Conservation (phyloP, 352 stramenopile species). For the Phytophthora tentaculata region DNA sequence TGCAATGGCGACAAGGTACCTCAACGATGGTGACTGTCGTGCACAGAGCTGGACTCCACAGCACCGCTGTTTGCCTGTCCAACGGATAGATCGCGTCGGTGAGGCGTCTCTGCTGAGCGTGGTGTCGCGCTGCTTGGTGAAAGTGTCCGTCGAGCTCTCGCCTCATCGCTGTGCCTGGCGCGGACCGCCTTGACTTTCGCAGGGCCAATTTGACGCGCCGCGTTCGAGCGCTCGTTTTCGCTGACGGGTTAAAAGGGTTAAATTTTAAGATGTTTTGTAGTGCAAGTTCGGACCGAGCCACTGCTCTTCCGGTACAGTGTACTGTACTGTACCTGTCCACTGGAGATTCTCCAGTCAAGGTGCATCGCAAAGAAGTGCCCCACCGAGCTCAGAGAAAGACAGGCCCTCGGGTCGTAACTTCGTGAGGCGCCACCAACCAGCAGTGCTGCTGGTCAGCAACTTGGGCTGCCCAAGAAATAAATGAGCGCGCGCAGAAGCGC, state of each 20-base stretch:
- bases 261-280: no score
- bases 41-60: neutral
- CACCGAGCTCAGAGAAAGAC: constrained; percentile 25
- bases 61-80: constrained; percentile 3
- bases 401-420: constrained; percentile 13
- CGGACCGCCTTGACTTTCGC: constrained; percentile 18
- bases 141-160: constrained; percentile 10
- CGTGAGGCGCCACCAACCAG: no score
- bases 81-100: neutral
- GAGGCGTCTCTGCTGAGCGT: constrained; percentile 18
- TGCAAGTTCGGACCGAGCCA: neutral
- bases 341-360: no score
- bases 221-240: neutral
- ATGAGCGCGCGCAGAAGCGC: constrained; percentile 2
- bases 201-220: constrained; percentile 3
- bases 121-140: constrained; percentile 11
- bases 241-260: no score
- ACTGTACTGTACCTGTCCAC: no score
- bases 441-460: no score
- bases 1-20: constrained; percentile 3
- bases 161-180: constrained; percentile 13
- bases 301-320: neutral
- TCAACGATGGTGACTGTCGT: constrained; percentile 18
- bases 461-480: constrained; percentile 11
- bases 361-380: constrained; percentile 24